Evolutionary conservation across 2,329 filamentous ascomycete species (phyloP).

Genomic region (Exserohilum rostratum): DNA sequence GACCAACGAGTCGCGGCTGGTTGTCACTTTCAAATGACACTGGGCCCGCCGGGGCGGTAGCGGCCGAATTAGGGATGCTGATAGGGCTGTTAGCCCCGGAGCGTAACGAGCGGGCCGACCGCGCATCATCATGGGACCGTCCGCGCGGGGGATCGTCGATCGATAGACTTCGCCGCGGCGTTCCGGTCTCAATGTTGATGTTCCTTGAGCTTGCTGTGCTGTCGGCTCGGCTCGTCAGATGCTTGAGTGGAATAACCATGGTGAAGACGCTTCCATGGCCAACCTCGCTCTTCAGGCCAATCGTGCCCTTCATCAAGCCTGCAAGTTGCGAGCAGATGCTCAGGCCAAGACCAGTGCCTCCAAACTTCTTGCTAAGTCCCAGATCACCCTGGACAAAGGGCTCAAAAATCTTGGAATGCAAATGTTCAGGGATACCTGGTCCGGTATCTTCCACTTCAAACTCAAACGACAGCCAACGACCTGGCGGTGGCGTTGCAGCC

Average conservation of each 20-base stretch:
- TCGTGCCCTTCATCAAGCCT: slow-evolving; percentile 78
- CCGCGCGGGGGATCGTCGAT: slow-evolving; percentile 33
- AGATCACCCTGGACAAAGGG: slow-evolving; percentile 94
- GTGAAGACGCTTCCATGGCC: slow-evolving; percentile 81
- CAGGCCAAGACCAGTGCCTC: slow-evolving; percentile 84
- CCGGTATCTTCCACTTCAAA: slow-evolving; percentile 90
- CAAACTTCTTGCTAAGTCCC: slow-evolving; percentile 86
- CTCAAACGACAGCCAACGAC: slow-evolving; percentile 75
- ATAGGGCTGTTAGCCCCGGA: slow-evolving; percentile 34
- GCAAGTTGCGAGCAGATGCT: slow-evolving; percentile 90
- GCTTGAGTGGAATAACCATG: slow-evolving; percentile 80
- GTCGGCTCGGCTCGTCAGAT: slow-evolving; percentile 70
- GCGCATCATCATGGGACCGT: slow-evolving; percentile 38
- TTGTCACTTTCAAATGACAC: slow-evolving; percentile 63
- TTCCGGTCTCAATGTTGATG: slow-evolving; percentile 32
- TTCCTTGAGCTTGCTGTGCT: slow-evolving; percentile 52
- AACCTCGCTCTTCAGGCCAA: slow-evolving; percentile 72
- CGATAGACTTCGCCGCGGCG: slow-evolving; percentile 34
- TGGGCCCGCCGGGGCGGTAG: slow-evolving; percentile 27
- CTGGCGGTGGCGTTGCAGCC: slow-evolving; percentile 58
- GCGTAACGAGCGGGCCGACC: slow-evolving; percentile 40
- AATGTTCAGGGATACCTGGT: slow-evolving; percentile 77
- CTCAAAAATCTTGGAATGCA: slow-evolving; percentile 86
- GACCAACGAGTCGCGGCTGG: slow-evolving; percentile 78
- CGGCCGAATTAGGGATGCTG: slow-evolving; percentile 15